These are phyloP conservation scores for Calonectria hongkongensis DNA, from an alignment of 2,329 filamentous ascomycete species.

Conservation along the genomic window DNA sequence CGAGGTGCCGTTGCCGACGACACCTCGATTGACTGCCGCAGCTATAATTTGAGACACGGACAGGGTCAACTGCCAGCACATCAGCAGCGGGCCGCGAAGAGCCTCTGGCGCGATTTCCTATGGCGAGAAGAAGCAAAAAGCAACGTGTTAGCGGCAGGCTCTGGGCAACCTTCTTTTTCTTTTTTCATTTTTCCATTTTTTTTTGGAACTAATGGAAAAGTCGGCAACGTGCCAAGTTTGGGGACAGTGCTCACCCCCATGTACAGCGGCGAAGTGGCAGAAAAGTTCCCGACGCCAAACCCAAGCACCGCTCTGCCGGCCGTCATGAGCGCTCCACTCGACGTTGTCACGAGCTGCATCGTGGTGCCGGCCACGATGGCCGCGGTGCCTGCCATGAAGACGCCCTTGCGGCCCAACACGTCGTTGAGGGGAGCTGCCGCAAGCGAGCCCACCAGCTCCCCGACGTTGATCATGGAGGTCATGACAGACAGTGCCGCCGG, in stretches of 20 bases:
- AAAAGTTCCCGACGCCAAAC: slow-evolving; percentile 61
- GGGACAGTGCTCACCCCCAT: slow-evolving; percentile 54
- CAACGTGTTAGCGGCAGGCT: not conserved
- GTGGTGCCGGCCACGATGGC: slow-evolving; percentile 54
- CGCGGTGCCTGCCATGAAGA: slow-evolving; percentile 55
- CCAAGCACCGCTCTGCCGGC: slow-evolving; percentile 52
- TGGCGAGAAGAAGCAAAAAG: not conserved
- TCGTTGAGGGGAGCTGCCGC: slow-evolving; percentile 62
- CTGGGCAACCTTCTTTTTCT: not conserved
- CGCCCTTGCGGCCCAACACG: slow-evolving; percentile 56
- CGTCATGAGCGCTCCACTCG: slow-evolving; percentile 49
- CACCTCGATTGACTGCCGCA: slow-evolving; percentile 57
- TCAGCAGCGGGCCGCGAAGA: slow-evolving; percentile 59
- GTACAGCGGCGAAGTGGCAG: slow-evolving; percentile 61
- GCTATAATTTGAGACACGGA: slow-evolving; percentile 62
- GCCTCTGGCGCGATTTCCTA: slow-evolving; percentile 57
- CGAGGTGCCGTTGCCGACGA: slow-evolving; percentile 54
- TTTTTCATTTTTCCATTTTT: too few species aligned
- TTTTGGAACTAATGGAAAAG: slow-evolving; percentile 12
- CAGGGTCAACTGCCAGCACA: slow-evolving; percentile 63
- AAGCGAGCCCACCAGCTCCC: slow-evolving; percentile 61
- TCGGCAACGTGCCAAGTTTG: slow-evolving; percentile 17
- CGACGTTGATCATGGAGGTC: slow-evolving; percentile 63
- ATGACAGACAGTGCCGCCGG: slow-evolving; percentile 53
- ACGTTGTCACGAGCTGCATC: slow-evolving; percentile 53